Evolutionary conservation across 352 stramenopile genomes (phyloP), one percentile per base, ranked within the genome.

Genomic region (Globisporangium alternatum): DNA sequence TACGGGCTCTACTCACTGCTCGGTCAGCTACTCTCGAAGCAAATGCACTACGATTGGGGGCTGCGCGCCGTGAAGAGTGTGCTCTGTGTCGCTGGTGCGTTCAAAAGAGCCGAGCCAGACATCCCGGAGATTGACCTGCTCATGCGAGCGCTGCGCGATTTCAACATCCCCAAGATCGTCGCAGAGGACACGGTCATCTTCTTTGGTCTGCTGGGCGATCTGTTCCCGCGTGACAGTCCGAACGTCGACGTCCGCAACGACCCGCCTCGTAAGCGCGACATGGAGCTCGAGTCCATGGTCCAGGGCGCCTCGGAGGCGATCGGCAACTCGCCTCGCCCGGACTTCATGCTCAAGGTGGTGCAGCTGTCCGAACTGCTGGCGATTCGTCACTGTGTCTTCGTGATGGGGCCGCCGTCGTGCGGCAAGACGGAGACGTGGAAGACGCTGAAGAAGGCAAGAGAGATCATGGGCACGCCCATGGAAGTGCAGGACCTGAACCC

Each of bases 91-190:
- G 96, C 96, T 53, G 95, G 95, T 45, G 86, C 85, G 3, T 97
- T 98, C 75, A 98, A 98, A 68, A 89, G 96, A 51, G 91, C 92
- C 0, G 95, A 98, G 68, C 93, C 93, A 0, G 90, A 98, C 39
- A 93, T 93, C 47, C 78, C 88, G 0, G 96, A 99, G 74, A 93
- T 96, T 9, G 90, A 96, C 59, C 65, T 99, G 58, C 83, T 99
- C 41, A 98, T 99, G 93, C 87, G 95, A 39, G 95, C 96, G n/a
- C 68, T 99, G 53, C 87, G 95, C 37, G 95, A 99, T 67, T 98
- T 98, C 67, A 98, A 99, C 67, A 98, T 98, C 51, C 94, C 92
- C 3, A 98, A 98, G 82, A 98, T 99, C 60, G 95, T 98, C 12
- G 84, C 88, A 2, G 89, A 98, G 72, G 96, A 99, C 70, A 82